Percentiles rank a stretch among this genome's conserved stretches.
Evolutionary conservation across 75 land plant genomes (phyloP).

Genomic region (Cupressus sempervirens): DNA sequence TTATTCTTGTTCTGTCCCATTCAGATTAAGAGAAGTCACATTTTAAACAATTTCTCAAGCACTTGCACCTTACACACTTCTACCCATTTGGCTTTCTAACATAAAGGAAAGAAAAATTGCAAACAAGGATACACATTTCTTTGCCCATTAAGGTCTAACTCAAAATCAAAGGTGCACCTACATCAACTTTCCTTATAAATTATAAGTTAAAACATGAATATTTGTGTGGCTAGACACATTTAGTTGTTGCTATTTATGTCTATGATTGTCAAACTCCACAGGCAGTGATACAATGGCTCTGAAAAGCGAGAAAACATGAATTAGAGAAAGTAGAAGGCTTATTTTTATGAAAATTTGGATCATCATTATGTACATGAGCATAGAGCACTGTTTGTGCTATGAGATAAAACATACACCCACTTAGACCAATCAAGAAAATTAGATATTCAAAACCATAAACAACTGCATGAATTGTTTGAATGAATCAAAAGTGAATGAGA

Average conservation of each 20-base stretch:
- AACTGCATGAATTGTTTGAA: no score
- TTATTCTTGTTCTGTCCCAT: neutral
- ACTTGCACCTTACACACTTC: neutral
- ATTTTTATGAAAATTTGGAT: no score
- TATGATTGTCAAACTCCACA: neutral
- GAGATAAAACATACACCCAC: no score
- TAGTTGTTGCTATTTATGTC: neutral
- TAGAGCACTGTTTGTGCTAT: no score
- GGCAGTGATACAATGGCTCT: neutral
- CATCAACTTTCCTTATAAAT: neutral
- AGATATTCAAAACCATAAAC: no score
- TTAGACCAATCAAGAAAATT: no score
- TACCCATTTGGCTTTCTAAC: neutral
- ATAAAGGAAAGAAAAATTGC: neutral
- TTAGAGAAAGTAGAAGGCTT: no score
- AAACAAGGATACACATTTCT: neutral
- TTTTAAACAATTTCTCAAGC: neutral
- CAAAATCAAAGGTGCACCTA: neutral
- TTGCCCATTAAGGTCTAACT: neutral
- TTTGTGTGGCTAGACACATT: neutral
- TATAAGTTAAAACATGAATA: neutral
- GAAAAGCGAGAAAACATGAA: no score
- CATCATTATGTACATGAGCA: no score
- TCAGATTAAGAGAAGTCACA: neutral
- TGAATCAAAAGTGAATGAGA: no score